A percentile compares a stretch with the other conserved stretches of the same genome.
Conservation (phyloP, 2,329 filamentous ascomycete genomes). For the Davidsoniella neocaledoniae region DNA sequence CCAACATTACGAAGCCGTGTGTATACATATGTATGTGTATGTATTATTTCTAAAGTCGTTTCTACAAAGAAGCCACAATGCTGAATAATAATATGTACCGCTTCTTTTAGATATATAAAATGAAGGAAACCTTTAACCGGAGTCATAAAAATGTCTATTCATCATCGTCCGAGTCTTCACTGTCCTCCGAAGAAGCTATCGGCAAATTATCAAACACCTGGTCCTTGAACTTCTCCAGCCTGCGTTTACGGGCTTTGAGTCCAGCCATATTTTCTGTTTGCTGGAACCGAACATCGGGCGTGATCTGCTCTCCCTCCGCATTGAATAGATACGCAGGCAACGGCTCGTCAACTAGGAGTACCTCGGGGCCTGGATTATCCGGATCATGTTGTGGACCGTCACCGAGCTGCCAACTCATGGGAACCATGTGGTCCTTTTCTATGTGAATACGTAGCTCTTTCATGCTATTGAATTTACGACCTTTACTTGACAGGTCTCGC, state of each 20-base stretch:
- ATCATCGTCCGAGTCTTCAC: conserved; percentile 15
- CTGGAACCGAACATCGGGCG: conserved; percentile 38
- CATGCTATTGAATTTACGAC: conserved; percentile 11
- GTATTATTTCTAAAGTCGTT: too few relatives aligned
- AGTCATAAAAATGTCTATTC: conserved; percentile 13
- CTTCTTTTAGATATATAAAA: too few relatives aligned
- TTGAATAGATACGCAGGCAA: conserved; percentile 36
- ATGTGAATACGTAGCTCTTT: conserved; percentile 32
- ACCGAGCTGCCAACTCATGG: conserved; percentile 40
- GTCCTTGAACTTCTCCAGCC: conserved; percentile 27
- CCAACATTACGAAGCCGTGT: too few relatives aligned
- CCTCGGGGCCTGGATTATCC: conserved; percentile 10
- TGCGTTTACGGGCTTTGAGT: conserved; percentile 26
- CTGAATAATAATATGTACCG: too few relatives aligned
- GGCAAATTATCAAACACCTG: conserved; percentile 30
- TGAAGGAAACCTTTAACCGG: too few relatives aligned
- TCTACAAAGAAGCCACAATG: too few relatives aligned
- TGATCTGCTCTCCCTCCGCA: conserved; percentile 36
- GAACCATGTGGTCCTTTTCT: conserved; percentile 34
- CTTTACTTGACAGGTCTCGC: neutral
- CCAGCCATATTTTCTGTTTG: conserved; percentile 31
- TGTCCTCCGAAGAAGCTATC: neutral
- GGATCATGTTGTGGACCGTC: conserved; percentile 29
- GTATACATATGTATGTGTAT: too few relatives aligned
- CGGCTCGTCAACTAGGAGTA: conserved; percentile 14